phyloP scores from a whole-genome alignment of 208 protist species.

The Leishmania mexicana region DNA sequence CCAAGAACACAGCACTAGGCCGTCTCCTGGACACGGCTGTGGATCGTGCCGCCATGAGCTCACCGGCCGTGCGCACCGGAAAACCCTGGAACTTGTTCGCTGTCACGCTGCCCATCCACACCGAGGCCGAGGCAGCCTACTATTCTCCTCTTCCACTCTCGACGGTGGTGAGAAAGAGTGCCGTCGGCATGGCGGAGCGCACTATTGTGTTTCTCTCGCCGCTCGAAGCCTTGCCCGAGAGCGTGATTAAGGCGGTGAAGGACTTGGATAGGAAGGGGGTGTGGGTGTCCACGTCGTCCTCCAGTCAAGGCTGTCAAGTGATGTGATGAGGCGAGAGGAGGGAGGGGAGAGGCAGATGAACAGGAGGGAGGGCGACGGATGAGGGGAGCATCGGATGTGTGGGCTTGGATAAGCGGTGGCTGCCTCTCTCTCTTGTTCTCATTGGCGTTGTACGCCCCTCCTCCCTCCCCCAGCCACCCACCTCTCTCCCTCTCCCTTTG shows the following conservation, averaged over 20 bases:
- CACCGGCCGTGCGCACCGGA: slow-evolving; percentile 30
- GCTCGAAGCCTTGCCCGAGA: slow-evolving; percentile 30
- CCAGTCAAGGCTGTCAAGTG: slow-evolving; percentile 13
- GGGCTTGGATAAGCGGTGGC: not conserved
- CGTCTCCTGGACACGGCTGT: slow-evolving; percentile 70
- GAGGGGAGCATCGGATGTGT: not conserved
- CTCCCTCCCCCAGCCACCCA: not conserved
- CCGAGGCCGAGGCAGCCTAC: slow-evolving; percentile 31
- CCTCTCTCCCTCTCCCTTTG: not conserved
- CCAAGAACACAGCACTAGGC: slow-evolving; percentile 58
- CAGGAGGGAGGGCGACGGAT: not conserved
- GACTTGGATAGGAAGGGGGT: slow-evolving; percentile 23
- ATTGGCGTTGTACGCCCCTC: not conserved
- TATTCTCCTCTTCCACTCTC: slow-evolving; percentile 55
- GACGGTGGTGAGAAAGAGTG: slow-evolving; percentile 43
- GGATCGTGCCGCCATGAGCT: slow-evolving; percentile 46
- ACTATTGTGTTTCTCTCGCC: slow-evolving; percentile 37
- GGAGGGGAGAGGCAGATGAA: not conserved
- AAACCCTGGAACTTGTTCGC: slow-evolving; percentile 56
- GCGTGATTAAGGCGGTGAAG: slow-evolving; percentile 33
- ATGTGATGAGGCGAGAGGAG: slow-evolving; percentile 1
- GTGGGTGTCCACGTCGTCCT: slow-evolving; percentile 7
- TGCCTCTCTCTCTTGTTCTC: not conserved
- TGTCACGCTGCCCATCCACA: slow-evolving; percentile 40
- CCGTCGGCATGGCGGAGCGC: slow-evolving; percentile 15